Evolutionary conservation across 2,329 filamentous ascomycete species (phyloP), one percentile per base, ranked within the genome.

Genomic region (Colletotrichum sp.): DNA sequence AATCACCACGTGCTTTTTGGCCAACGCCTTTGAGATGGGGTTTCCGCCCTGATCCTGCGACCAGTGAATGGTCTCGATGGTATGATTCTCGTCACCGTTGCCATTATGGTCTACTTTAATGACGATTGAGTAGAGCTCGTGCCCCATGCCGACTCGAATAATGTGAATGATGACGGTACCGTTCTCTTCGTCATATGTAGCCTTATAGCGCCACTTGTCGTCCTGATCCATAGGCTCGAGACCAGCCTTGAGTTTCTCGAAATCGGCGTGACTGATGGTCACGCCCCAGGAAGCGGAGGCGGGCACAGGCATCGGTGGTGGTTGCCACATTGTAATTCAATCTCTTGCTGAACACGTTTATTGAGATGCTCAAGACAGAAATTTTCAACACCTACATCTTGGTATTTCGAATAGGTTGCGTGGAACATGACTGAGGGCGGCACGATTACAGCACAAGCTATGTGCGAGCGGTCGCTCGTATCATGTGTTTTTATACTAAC

Each of bases 241-340:
- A 28, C 15, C 21, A 16, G 0, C 0, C 26, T 58, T 58, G 55
- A 58, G 55, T 1, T 18, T 58, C 8, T 58, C 26, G 7, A 58
- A 58, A 0, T 58, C 55, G 6, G 15, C 21, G 0, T 28, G 0
- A 12, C 55, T 58, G 55, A 58, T 58, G 1, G 1, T 4, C 24
- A 58, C 1, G 2, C 55, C 55, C 55, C 55, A 58, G 0, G 13
- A 0, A 9, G 55, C 55, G 0, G 55, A 58, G 24, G 24, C 24
- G 55, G 55, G 55, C 8, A 3, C 2, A 24, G 55, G 55, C 55
- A 58, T 58, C 26, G 8, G 15, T 3, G 55, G 24, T 58, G 55
- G 55, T 58, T 58, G 55, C 55, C 55, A 58, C 55, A 58, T 58
- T 28, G 15, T 18, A 1, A 5, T 58, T 8, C 13, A 36, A 16